Base-by-base conservation (phyloP, 345 rosid species). In the Kernera saxatilis region DNA sequence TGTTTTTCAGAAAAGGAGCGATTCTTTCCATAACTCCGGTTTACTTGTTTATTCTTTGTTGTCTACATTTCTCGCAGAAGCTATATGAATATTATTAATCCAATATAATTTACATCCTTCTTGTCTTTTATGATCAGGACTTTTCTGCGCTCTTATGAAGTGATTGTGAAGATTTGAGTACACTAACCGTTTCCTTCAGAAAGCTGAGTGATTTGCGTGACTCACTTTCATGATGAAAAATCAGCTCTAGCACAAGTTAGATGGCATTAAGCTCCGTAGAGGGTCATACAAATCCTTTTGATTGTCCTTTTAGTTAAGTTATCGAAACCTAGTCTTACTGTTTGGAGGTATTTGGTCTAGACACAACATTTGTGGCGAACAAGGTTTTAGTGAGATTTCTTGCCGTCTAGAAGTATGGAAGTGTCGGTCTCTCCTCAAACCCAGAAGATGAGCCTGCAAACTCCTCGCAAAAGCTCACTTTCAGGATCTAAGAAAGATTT, bases 401-500 rank as follows among this genome's bases (percentile, higher is more conserved):
- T 49, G 11, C 52, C 6, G 33, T 49, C 10, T 67, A 40, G 41
- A 69, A 57, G 58, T 37, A 89, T 83, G 89, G 94, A 91, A 75
- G 27, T 74, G 54, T 61, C 78, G 69, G 67, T 73, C 76, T 86
- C 88, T 72, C 84, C 86, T 51, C 97, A 85, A 77, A 84, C 70
- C 29, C 86, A 81, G 26, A 91, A 86, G 82, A 87, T 72, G 74
- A 82, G 52, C 67, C 49, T 45, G 50, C 97, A 80, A 55, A 78
- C 58, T 66, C 59, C 77, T 39, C 89, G 89, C 17, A 93, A 86
- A 67, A 39, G 52, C 78, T 75, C 76, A 19, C 72, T 76, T 18
- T 69, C 68, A 11, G 79, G 80, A 51, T 55, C 80, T 5, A 85
- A 72, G 54, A 91, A 86, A 76, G 95, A 94, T 88, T 29, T 94